phyloP scores from a whole-genome alignment of 2,329 filamentous ascomycete genomes.

The Mollisiaceae sp. region DNA sequence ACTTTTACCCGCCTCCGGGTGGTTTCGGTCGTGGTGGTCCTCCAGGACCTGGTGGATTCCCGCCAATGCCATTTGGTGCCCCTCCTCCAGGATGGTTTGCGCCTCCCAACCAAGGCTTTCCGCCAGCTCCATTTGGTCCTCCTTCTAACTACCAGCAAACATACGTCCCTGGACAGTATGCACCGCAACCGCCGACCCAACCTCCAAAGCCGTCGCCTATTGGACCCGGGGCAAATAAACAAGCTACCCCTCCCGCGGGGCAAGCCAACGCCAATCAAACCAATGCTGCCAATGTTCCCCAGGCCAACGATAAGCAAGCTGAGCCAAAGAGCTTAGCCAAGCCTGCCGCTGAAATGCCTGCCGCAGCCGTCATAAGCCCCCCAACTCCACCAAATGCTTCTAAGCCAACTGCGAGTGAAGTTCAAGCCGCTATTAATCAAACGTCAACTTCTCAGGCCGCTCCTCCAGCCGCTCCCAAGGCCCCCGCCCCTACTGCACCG shows the following conservation, averaged over 20 bases:
- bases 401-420: constrained; percentile 64
- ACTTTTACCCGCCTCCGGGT: constrained; percentile 50
- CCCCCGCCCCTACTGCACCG: constrained; percentile 46
- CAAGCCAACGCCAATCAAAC: constrained; percentile 15
- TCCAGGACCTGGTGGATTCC: constrained; percentile 68
- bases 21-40: constrained; percentile 61
- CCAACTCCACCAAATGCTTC: constrained; percentile 71
- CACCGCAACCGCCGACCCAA: constrained; percentile 29
- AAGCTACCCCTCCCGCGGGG: constrained; percentile 53
- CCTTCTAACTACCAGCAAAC: constrained; percentile 55
- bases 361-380: constrained; percentile 48
- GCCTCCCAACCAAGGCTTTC: constrained; percentile 75
- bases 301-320: constrained; percentile 49
- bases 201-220: constrained; percentile 53
- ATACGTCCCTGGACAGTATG: constrained; percentile 1
- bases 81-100: constrained; percentile 75
- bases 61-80: constrained; percentile 80
- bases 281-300: constrained; percentile 41
- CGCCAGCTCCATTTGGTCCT: constrained; percentile 58
- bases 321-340: constrained; percentile 60
- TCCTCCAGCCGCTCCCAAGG: constrained; percentile 25
- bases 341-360: constrained; percentile 45
- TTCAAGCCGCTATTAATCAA: constrained; percentile 52
- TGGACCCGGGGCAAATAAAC: constrained; percentile 56
- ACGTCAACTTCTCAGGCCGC: constrained; percentile 25